These are phyloP conservation scores for Aspergillus flavus DNA, from an alignment of 2,329 filamentous ascomycete genomes.

Conservation along the genomic window DNA sequence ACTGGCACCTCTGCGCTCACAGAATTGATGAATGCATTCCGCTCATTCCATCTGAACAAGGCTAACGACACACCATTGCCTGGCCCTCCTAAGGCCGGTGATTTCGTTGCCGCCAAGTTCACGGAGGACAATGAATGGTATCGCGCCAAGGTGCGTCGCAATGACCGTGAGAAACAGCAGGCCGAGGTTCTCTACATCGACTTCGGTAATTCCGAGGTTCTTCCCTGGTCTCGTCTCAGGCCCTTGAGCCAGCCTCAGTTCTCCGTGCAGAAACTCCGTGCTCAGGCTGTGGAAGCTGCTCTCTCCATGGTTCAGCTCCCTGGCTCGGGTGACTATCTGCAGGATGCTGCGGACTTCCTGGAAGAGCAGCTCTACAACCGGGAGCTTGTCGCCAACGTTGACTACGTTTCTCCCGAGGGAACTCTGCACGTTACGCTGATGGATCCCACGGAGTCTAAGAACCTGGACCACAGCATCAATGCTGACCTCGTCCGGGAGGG, in stretches of 20 bases:
- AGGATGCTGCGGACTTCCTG: conserved; percentile 76
- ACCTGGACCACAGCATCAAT: conserved; percentile 79
- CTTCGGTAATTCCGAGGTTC: conserved; percentile 90
- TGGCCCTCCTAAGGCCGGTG: conserved; percentile 82
- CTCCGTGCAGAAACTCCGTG: conserved; percentile 75
- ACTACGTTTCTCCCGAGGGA: conserved; percentile 80
- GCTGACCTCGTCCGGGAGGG: conserved; percentile 82
- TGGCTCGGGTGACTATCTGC: conserved; percentile 76
- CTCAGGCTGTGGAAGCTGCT: conserved; percentile 84
- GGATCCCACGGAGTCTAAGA: conserved; percentile 67
- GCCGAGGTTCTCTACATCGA: conserved; percentile 93
- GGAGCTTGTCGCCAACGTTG: conserved; percentile 86
- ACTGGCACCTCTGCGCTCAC: conserved; percentile 82
- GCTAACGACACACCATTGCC: conserved; percentile 74
- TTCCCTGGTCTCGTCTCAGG: conserved; percentile 82
- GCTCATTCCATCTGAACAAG: conserved; percentile 83
- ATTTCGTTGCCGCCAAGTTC: conserved; percentile 90
- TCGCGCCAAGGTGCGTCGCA: conserved; percentile 84
- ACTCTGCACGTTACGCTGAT: conserved; percentile 85
- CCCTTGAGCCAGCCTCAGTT: conserved; percentile 81
- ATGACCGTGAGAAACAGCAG: conserved; percentile 86
- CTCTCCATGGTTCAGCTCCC: conserved; percentile 91
- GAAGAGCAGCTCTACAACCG: conserved; percentile 73
- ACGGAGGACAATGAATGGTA: conserved; percentile 91
- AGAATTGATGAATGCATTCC: conserved; percentile 87